Conservation (phyloP, 164 flowering plant species). For the Piper betle region DNA sequence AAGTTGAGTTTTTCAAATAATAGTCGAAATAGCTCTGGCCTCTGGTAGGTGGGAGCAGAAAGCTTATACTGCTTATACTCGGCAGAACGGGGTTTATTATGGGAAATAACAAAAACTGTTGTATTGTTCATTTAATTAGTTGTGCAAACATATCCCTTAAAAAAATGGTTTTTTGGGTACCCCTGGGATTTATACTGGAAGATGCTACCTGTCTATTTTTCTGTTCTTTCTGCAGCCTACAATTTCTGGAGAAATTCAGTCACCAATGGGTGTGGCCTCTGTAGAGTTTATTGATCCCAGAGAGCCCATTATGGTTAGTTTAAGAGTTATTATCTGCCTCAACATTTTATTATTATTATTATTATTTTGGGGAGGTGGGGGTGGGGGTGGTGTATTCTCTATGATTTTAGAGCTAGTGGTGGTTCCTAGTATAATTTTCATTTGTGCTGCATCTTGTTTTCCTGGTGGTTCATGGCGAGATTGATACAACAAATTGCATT, state of each 20-base stretch:
- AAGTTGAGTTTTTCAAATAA: too few species aligned
- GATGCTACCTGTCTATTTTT: neutral
- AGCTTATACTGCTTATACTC: too few species aligned
- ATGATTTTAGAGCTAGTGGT: neutral
- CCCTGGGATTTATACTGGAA: too few species aligned
- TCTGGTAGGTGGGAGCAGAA: too few species aligned
- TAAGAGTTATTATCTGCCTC: neutral
- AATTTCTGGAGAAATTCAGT: constrained; percentile 65
- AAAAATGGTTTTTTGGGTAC: too few species aligned
- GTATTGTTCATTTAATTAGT: too few species aligned
- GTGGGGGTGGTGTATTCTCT: neutral
- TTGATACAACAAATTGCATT: neutral
- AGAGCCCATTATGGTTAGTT: constrained; percentile 80
- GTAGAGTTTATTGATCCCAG: constrained; percentile 96
- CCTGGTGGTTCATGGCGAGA: neutral
- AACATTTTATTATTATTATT: neutral
- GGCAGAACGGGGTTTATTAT: too few species aligned
- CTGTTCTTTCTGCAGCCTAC: constrained; percentile 44
- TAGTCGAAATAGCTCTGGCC: too few species aligned
- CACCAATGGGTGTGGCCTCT: constrained; percentile 80
- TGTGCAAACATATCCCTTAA: too few species aligned
- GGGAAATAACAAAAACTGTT: too few species aligned
- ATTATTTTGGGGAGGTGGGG: neutral
- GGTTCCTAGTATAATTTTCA: neutral
- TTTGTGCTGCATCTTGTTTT: constrained; percentile 9